phyloP scores from a whole-genome alignment of 2,329 filamentous ascomycete genomes.

The Blastomyces gilchristii region DNA sequence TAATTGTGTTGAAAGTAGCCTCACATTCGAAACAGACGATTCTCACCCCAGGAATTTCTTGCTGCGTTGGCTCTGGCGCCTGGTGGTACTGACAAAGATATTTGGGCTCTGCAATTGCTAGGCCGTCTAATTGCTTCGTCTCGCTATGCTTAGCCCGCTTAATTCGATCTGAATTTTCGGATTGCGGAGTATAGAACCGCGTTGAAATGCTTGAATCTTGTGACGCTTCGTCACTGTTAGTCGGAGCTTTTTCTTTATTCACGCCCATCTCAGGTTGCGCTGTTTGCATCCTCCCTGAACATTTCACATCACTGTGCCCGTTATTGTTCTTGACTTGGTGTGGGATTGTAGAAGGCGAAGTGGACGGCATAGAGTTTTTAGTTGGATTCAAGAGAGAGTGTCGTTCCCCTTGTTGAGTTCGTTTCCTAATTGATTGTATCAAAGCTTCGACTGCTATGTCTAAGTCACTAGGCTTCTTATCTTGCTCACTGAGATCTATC shows the following conservation, averaged over 20 bases:
- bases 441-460: not conserved
- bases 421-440: not conserved
- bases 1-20: slow-evolving; percentile 9
- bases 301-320: not conserved
- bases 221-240: not conserved
- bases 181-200: not conserved
- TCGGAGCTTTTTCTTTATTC: not conserved
- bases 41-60: not conserved
- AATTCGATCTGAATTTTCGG: not conserved
- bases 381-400: not conserved
- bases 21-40: slow-evolving; percentile 14
- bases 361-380: not conserved
- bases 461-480: not conserved
- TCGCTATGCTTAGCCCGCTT: not conserved
- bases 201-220: not conserved
- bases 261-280: not conserved
- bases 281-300: too few relatives aligned
- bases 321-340: not conserved
- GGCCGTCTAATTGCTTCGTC: not conserved
- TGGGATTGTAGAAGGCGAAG: too few relatives aligned
- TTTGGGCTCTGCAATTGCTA: not conserved
- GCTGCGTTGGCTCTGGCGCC: not conserved
- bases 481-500: not conserved
- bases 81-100: not conserved
- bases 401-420: not conserved